Evolutionary conservation across 2,329 filamentous ascomycete species (phyloP).

Genomic region (Sporothrix variecibatus): DNA sequence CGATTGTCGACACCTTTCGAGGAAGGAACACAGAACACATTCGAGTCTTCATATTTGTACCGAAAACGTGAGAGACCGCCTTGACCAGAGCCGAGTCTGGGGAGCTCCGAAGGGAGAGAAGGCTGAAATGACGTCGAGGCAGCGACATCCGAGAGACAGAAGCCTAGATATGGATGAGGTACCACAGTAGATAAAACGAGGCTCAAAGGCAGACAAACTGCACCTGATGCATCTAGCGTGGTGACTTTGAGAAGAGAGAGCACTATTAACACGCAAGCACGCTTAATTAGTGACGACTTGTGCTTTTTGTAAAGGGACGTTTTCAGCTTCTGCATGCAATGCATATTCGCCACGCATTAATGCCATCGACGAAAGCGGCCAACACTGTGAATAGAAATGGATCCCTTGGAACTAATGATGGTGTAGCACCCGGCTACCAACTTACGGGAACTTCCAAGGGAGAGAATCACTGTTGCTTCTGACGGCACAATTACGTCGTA

Average conservation of each 20-base stretch:
- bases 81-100: too few species aligned
- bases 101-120: too few species aligned
- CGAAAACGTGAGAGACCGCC: too few species aligned
- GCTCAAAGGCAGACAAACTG: too few species aligned
- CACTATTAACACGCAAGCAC: conserved; percentile 1
- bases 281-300: neutral
- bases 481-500: neutral
- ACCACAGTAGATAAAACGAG: too few species aligned
- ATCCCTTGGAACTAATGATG: neutral
- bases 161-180: too few species aligned
- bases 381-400: neutral
- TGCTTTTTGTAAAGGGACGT: neutral
- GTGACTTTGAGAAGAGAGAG: neutral
- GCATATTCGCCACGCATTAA: conserved; percentile 12
- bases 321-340: neutral
- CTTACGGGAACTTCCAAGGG: neutral
- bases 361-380: conserved; percentile 14
- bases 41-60: too few species aligned
- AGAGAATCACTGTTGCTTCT: neutral
- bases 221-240: neutral
- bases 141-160: too few species aligned
- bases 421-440: neutral
- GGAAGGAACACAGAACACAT: too few species aligned
- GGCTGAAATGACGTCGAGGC: too few species aligned
- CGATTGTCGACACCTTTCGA: too few species aligned